Evolutionary conservation across 2,329 filamentous ascomycete species (phyloP), one percentile per base, ranked within the genome.

Genomic region (Fusarium hainanense): DNA sequence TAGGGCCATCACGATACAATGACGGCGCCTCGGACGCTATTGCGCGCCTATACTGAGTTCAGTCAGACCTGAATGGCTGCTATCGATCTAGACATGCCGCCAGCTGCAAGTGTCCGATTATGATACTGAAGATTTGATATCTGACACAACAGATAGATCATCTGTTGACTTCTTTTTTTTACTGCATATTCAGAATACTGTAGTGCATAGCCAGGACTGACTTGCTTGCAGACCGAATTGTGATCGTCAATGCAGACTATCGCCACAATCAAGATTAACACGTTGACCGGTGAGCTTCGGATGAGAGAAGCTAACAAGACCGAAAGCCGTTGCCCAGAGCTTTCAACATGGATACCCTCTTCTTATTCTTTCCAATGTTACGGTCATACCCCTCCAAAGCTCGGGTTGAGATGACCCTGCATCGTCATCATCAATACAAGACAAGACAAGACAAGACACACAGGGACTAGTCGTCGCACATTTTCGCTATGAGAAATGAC

Each of bases 391-490:
- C 52, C 58, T 62, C 57, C 40, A 51, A 57, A 32, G 27, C 20
- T 30, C 48, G 68, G 37, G 16, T 51, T 52, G 40, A 65, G 37
- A 57, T 59, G 52, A 43, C 59, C 43, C 51, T 70, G 44, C 44
- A 65, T 61, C 41, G 16, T 49, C 63, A 65, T 70, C 62, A 49
- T 50, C 44, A 56, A 72, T 57, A 73, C 63, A 73, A 74, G 63
- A 70, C 71, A 71, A 72, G 54, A 73, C 66, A 73, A 75, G 71
- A 73, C 66, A 73, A 75, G 71, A 70, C 71, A 71, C 43, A 58
- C 58, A 68, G 46, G 48, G 64, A 59, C 62, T 42, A 63, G 68
- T 30, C 55, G 65, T 70, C 58, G 46, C 59, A 66, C 43, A 48
- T 67, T 37, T 41, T 42, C 47, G 16, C 42, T 51, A 66, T 54